phyloP scores from a whole-genome alignment of 2,329 filamentous ascomycete species.

The Aureobasidium namibiae region DNA sequence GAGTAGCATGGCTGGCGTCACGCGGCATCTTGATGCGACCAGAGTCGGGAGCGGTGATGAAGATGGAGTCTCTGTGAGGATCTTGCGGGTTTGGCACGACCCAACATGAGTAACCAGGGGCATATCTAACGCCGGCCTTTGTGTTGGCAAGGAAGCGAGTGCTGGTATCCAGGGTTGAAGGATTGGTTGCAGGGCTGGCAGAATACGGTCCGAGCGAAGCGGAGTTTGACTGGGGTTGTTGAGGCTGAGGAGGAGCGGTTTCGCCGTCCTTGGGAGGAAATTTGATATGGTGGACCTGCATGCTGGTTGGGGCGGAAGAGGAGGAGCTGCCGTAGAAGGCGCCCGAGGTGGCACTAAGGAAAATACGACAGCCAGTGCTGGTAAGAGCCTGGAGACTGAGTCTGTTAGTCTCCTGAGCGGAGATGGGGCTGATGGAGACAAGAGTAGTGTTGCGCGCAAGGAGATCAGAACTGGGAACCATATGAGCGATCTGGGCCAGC shows the following conservation, averaged over 20 bases:
- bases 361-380: constrained; percentile 81
- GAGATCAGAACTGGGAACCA: constrained; percentile 65
- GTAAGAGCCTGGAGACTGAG: constrained; percentile 87
- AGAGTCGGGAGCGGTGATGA: constrained; percentile 80
- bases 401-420: constrained; percentile 68
- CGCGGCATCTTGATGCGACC: constrained; percentile 59
- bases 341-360: constrained; percentile 80
- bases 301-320: constrained; percentile 69
- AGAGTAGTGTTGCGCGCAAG: constrained; percentile 60
- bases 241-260: constrained; percentile 18
- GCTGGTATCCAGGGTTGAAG: constrained; percentile 25
- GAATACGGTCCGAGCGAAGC: constrained; percentile 12
- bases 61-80: constrained; percentile 51
- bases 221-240: constrained; percentile 13
- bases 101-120: constrained; percentile 86
- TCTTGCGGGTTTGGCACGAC: constrained; percentile 51
- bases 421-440: constrained; percentile 78
- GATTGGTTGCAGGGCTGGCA: no score
- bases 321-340: constrained; percentile 54
- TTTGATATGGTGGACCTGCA: constrained; percentile 96
- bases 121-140: constrained; percentile 46
- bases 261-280: constrained; percentile 60
- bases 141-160: constrained; percentile 29
- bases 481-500: constrained; percentile 70
- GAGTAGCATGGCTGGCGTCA: constrained; percentile 29